A percentile compares a stretch with the other conserved stretches of the same genome.
phyloP scores from a whole-genome alignment of 176 grass and related monocot species.

The Alloteropsis semialata region DNA sequence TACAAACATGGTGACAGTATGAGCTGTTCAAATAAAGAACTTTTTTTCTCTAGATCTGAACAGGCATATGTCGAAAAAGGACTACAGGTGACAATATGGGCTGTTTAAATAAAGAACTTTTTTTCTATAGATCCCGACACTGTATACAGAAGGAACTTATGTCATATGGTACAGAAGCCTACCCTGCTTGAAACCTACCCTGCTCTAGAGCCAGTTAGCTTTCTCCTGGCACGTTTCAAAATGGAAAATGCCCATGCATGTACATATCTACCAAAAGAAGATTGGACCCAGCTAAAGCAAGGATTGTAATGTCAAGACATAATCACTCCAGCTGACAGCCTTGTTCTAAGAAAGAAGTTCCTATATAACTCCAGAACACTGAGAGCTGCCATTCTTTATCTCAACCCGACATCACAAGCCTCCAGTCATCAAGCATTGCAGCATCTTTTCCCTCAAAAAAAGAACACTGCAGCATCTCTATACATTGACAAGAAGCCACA shows the following conservation, averaged over 20 bases:
- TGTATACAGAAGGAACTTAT: constrained; percentile 53
- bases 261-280: constrained; percentile 31
- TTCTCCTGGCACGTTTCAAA: constrained; percentile 45
- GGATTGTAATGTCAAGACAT: constrained; percentile 9
- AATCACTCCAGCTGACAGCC: constrained; percentile 25
- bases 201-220: constrained; percentile 51
- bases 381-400: not conserved
- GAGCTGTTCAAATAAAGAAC: too few species aligned
- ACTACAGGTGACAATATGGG: constrained; percentile 13
- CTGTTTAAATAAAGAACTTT: constrained; percentile 60
- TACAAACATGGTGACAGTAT: not conserved
- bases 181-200: constrained; percentile 48
- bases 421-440: constrained; percentile 10
- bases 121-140: constrained; percentile 38
- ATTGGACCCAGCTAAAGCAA: constrained; percentile 28
- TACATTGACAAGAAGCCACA: not conserved
- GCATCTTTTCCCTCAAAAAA: too few species aligned
- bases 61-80: not conserved
- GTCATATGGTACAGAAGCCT: constrained; percentile 59
- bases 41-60: too few species aligned
- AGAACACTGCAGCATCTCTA: too few species aligned
- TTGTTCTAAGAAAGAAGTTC: constrained; percentile 13
- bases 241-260: constrained; percentile 43
- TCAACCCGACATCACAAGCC: constrained; percentile 12
- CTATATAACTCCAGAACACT: constrained; percentile 18